Percentiles rank a stretch among this genome's conserved stretches.
phyloP scores from a whole-genome alignment of 306 rosid species.

The Cucumis cinereus region DNA sequence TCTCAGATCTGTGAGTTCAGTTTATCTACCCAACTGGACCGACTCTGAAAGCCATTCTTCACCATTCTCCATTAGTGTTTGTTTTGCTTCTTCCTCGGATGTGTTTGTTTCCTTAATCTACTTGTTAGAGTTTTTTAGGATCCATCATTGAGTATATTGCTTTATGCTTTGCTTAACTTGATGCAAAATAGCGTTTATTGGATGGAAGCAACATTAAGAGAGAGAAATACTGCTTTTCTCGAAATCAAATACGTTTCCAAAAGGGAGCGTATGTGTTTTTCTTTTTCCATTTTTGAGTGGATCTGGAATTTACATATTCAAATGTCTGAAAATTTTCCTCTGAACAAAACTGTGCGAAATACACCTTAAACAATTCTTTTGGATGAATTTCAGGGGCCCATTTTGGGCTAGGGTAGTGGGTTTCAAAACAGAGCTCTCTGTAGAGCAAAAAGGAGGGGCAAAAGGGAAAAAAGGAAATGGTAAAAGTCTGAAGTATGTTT shows the following conservation, averaged over 20 bases:
- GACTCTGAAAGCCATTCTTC: neutral
- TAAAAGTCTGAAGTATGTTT: constrained; percentile 8
- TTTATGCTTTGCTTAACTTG: neutral
- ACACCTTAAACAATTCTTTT: neutral
- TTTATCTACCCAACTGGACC: neutral
- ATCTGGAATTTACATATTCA: neutral
- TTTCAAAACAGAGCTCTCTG: neutral
- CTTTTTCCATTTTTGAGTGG: neutral
- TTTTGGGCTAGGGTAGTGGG: neutral
- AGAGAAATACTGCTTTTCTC: neutral
- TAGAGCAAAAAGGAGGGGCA: constrained; percentile 1
- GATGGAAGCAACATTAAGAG: neutral
- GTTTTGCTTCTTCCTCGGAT: constrained; percentile 1
- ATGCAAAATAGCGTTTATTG: neutral
- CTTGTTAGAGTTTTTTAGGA: neutral
- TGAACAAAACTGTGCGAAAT: neutral
- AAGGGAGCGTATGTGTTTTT: neutral
- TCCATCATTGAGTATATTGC: neutral
- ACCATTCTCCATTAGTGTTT: neutral
- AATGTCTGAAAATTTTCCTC: neutral
- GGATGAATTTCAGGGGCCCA: constrained; percentile 3
- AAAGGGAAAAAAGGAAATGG: neutral
- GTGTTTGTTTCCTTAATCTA: neutral
- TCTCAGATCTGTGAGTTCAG: neutral
- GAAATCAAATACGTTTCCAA: neutral